Conservation (phyloP, 352 stramenopile genomes). For the Pythium rhizo-oryzae region DNA sequence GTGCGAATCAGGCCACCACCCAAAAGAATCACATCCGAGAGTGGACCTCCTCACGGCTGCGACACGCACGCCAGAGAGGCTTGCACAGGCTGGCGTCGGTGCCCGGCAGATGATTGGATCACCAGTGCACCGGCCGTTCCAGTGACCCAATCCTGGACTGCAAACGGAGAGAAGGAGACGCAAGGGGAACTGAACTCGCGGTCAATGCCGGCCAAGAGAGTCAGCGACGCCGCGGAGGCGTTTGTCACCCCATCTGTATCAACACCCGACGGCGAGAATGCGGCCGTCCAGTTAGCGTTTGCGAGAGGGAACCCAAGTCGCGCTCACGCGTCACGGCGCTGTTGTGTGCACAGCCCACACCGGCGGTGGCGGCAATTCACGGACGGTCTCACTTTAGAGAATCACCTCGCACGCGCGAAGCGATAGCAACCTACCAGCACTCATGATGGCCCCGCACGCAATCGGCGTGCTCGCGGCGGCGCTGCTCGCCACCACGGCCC, state of each 20-base stretch:
- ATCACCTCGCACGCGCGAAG: neutral
- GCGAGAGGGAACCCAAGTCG: no score
- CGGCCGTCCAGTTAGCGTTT: neutral
- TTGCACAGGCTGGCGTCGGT: neutral
- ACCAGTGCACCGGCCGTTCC: no score
- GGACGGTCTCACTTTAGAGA: no score
- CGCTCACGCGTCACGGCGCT: no score
- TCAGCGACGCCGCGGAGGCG: neutral
- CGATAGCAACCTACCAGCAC: neutral
- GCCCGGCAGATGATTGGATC: neutral
- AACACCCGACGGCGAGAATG: neutral
- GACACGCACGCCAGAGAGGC: neutral
- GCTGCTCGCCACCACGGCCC: slow-evolving; percentile 30
- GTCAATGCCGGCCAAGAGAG: neutral
- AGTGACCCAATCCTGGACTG: no score
- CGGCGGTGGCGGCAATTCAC: no score
- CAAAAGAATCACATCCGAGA: neutral
- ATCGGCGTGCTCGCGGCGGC: neutral
- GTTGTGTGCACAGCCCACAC: no score
- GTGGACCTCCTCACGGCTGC: neutral
- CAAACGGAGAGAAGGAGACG: no score
- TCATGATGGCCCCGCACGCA: neutral
- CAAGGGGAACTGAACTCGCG: no score
- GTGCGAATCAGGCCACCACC: neutral
- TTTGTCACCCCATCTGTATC: neutral